Conservation (phyloP, 2,329 filamentous ascomycete genomes). For the Biscogniauxia marginata region DNA sequence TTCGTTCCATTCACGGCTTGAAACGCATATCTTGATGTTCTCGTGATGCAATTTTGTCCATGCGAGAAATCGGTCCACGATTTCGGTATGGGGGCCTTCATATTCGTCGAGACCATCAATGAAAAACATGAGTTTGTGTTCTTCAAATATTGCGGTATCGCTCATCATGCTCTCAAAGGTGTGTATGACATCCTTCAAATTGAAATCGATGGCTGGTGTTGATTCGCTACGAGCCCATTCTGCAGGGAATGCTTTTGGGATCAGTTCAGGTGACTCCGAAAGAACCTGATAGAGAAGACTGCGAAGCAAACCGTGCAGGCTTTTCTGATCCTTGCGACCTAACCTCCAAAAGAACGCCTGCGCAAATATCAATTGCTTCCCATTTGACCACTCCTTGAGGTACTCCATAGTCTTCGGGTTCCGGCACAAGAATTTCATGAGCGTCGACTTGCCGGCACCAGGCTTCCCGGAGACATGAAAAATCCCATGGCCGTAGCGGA, state of each 20-base stretch:
- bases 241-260: slow-evolving; percentile 11
- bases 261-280: slow-evolving; percentile 9
- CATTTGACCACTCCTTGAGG: slow-evolving; percentile 15
- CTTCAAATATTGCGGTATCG: slow-evolving; percentile 1
- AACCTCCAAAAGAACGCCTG: slow-evolving; percentile 26
- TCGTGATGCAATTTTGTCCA: slow-evolving; percentile 1
- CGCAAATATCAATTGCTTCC: slow-evolving; percentile 7
- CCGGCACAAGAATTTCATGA: slow-evolving; percentile 26
- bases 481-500: slow-evolving; percentile 9
- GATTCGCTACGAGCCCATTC: slow-evolving; percentile 4
- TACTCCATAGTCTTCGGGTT: slow-evolving; percentile 5
- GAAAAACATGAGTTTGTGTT: slow-evolving; percentile 10
- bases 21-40: slow-evolving; percentile 15
- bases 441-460: slow-evolving; percentile 27
- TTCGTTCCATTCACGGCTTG: slow-evolving; percentile 18
- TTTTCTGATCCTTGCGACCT: slow-evolving; percentile 20
- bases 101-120: slow-evolving; percentile 19
- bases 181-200: not conserved
- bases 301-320: slow-evolving; percentile 17
- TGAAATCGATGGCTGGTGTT: not conserved
- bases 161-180: slow-evolving; percentile 4
- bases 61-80: slow-evolving; percentile 7
- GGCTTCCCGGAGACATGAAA: slow-evolving; percentile 27
- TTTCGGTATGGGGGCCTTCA: slow-evolving; percentile 4
- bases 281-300: slow-evolving; percentile 21